A percentile compares a stretch with the other conserved stretches of the same genome.
phyloP scores from a whole-genome alignment of 1,284 basidiomycete species.

The Papiliotrema terrestris region DNA sequence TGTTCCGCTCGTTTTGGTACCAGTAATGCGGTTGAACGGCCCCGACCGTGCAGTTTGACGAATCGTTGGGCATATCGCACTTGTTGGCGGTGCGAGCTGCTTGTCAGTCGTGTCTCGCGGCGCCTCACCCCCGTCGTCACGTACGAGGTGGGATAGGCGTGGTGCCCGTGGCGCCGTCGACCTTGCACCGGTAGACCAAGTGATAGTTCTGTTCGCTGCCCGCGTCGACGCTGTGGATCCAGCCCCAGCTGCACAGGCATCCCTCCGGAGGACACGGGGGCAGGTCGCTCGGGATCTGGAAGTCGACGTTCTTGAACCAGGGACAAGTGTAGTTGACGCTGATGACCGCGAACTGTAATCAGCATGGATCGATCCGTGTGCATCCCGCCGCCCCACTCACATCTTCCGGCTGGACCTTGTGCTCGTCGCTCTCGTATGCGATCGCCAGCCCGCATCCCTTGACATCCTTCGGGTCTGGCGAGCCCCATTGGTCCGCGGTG shows the following conservation, averaged over 20 bases:
- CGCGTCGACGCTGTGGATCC: constrained; percentile 32
- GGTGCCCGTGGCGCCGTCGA: constrained; percentile 37
- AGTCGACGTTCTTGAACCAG: constrained; percentile 40
- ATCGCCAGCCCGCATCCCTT: constrained; percentile 37
- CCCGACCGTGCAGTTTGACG: constrained; percentile 38
- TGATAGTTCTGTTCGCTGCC: constrained; percentile 41
- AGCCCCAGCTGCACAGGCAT: constrained; percentile 42
- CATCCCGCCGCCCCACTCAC: too few species aligned
- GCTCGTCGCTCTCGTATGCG: constrained; percentile 33
- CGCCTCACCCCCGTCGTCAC: neutral
- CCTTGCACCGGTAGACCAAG: constrained; percentile 37
- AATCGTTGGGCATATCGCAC: constrained; percentile 36
- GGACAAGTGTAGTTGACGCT: constrained; percentile 33
- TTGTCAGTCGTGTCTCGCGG: neutral
- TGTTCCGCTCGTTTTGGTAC: constrained; percentile 39
- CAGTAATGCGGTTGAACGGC: constrained; percentile 45
- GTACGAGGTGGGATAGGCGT: constrained; percentile 29
- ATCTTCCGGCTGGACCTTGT: constrained; percentile 31
- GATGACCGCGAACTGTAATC: constrained; percentile 30
- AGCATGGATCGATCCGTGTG: too few species aligned
- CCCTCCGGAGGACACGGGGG: constrained; percentile 42
- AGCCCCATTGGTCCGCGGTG: constrained; percentile 30
- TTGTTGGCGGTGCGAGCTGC: constrained; percentile 38
- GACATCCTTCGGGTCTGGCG: constrained; percentile 32
- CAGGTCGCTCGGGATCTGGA: constrained; percentile 37